These are phyloP conservation scores for Cephalotrichum gorgonifer DNA, from an alignment of 2,329 filamentous ascomycete genomes.

Conservation along the genomic window DNA sequence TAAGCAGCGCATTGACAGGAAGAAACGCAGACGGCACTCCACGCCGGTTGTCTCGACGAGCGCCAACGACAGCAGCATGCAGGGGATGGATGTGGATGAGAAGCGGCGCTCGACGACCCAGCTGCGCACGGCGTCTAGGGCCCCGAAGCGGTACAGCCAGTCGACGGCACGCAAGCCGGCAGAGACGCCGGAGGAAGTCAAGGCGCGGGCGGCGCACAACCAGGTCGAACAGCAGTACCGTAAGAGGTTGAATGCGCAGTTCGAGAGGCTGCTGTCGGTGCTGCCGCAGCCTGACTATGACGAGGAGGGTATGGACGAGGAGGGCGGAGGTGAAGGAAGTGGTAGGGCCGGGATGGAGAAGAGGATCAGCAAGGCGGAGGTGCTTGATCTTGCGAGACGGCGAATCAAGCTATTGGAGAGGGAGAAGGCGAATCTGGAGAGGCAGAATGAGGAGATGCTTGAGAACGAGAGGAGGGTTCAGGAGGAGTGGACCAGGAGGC, in stretches of 20 bases:
- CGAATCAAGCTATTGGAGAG: slow-evolving; percentile 28
- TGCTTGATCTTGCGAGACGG: slow-evolving; percentile 31
- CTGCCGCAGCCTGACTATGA: slow-evolving; percentile 21
- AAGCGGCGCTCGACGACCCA: slow-evolving; percentile 9
- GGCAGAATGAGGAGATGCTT: slow-evolving; percentile 22
- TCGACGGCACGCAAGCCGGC: slow-evolving; percentile 17
- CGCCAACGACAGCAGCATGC: neutral
- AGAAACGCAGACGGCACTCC: slow-evolving; percentile 7
- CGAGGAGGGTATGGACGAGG: slow-evolving; percentile 15
- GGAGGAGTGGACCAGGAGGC: slow-evolving; percentile 3
- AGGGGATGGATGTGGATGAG: neutral
- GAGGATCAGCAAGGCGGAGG: slow-evolving; percentile 31
- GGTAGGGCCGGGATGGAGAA: slow-evolving; percentile 11
- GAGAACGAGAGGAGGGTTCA: slow-evolving; percentile 3
- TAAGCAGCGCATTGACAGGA: slow-evolving; percentile 3
- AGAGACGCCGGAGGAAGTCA: slow-evolving; percentile 15
- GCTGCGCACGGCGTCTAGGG: slow-evolving; percentile 10
- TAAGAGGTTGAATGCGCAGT: slow-evolving; percentile 34
- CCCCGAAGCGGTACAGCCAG: slow-evolving; percentile 9
- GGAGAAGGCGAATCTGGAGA: slow-evolving; percentile 24
- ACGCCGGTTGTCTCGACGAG: neutral
- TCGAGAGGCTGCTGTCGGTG: slow-evolving; percentile 29
- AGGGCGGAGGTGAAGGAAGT: slow-evolving; percentile 13
- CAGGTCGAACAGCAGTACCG: slow-evolving; percentile 38
- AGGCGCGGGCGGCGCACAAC: slow-evolving; percentile 26